phyloP scores from a whole-genome alignment of 345 rosid species.

The Pelargonium nanum region DNA sequence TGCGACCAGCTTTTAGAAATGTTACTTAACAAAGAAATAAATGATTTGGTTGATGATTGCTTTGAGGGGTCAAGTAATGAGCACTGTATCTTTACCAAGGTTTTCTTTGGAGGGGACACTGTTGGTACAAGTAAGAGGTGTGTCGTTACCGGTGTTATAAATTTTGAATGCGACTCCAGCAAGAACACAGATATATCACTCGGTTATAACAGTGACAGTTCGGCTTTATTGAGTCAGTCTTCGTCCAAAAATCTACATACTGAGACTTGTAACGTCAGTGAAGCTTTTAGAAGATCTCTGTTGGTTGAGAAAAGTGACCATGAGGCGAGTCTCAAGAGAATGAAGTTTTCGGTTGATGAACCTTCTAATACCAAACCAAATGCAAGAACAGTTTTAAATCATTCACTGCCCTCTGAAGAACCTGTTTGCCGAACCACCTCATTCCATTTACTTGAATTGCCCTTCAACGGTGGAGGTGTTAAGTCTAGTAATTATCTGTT shows the following conservation, averaged over 20 bases:
- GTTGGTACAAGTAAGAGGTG: conserved; percentile 31
- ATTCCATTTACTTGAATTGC: conserved; percentile 53
- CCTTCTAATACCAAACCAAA: conserved; percentile 16
- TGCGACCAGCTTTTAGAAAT: conserved; percentile 26
- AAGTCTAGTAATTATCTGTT: conserved; percentile 43
- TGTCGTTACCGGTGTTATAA: conserved; percentile 37
- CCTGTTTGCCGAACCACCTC: conserved; percentile 19
- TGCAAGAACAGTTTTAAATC: conserved; percentile 12
- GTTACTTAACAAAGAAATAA: conserved; percentile 18
- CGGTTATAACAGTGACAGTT: conserved; percentile 46
- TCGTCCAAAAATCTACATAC: conserved; percentile 25
- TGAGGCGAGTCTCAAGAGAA: conserved; percentile 30
- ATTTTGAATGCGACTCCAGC: conserved; percentile 32
- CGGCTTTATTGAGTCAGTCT: conserved; percentile 42
- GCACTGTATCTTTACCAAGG: conserved; percentile 39
- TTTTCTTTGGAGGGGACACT: conserved; percentile 39
- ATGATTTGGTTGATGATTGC: conserved; percentile 31
- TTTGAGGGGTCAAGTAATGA: conserved; percentile 58
- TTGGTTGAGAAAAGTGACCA: conserved; percentile 26
- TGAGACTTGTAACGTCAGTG: conserved; percentile 23
- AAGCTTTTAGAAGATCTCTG: conserved; percentile 19
- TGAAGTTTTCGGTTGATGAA: conserved; percentile 30
- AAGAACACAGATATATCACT: conserved; percentile 30
- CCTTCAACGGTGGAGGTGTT: conserved; percentile 34
- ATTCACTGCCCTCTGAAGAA: conserved; percentile 17